phyloP scores from a whole-genome alignment of 352 stramenopile genomes.

The Phytophthora crassamura region DNA sequence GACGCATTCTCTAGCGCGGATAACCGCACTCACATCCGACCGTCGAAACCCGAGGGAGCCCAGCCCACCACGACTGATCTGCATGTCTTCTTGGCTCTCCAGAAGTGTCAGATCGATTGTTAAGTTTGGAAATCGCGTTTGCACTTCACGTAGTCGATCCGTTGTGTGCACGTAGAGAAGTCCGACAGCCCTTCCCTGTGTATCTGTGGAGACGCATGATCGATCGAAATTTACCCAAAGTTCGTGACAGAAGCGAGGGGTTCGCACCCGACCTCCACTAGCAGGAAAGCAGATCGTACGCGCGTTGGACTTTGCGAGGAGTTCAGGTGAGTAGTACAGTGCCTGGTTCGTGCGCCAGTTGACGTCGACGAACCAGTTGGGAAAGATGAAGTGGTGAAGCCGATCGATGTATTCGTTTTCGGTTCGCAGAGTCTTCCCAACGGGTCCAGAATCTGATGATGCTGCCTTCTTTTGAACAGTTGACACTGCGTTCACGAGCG shows the following conservation, averaged over 20 bases:
- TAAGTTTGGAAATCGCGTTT: constrained; percentile 21
- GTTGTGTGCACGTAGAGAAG: constrained; percentile 31
- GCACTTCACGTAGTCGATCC: constrained; percentile 15
- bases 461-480: too few species aligned
- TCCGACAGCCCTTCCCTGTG: constrained; percentile 8
- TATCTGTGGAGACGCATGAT: constrained; percentile 24
- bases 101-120: constrained; percentile 35
- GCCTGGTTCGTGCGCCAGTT: constrained; percentile 47
- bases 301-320: constrained; percentile 8
- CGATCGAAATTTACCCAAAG: constrained; percentile 35
- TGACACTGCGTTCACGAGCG: constrained; percentile 29
- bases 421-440: constrained; percentile 19
- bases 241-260: constrained; percentile 27
- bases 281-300: constrained; percentile 31
- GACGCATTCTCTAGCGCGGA: constrained; percentile 30
- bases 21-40: constrained; percentile 29
- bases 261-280: background rate
- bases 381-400: constrained; percentile 49
- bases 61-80: constrained; percentile 25
- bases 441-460: constrained; percentile 1
- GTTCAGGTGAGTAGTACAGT: constrained; percentile 36
- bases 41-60: constrained; percentile 25
- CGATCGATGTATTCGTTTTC: constrained; percentile 47
- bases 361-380: constrained; percentile 36
- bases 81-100: constrained; percentile 36